Percentiles rank a stretch among this genome's conserved stretches.
Evolutionary conservation across 805 yeast genomes (phyloP).

Genomic region (Saturnispora hagleri): DNA sequence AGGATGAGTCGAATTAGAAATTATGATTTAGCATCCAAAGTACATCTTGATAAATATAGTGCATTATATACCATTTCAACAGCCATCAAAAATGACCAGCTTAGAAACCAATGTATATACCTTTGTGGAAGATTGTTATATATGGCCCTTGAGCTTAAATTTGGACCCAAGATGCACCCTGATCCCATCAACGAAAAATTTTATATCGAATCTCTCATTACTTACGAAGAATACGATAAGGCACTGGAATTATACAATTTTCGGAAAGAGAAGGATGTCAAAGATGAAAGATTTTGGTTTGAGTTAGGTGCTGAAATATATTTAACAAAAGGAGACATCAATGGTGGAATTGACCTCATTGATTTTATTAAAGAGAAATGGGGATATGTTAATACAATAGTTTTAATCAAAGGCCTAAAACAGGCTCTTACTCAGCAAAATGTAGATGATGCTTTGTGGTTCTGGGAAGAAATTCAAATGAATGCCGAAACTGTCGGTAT

Average conservation of each 20-base stretch:
- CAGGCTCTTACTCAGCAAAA: conserved; percentile 24
- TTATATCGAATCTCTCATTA: conserved; percentile 37
- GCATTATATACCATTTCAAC: conserved; percentile 35
- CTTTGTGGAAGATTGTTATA: conserved; percentile 38
- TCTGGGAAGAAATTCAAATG: conserved; percentile 25
- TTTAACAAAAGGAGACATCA: conserved; percentile 23
- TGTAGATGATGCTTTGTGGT: conserved; percentile 22
- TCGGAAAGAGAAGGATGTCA: conserved; percentile 28
- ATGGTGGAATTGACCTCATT: conserved; percentile 30
- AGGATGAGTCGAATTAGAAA: conserved; percentile 16
- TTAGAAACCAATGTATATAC: conserved; percentile 29
- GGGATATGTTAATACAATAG: conserved; percentile 29
- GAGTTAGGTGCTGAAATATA: conserved; percentile 39
- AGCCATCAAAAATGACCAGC: conserved; percentile 26
- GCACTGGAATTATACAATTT: conserved; percentile 33
- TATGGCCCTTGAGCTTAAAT: conserved; percentile 17
- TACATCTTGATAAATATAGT: conserved; percentile 29
- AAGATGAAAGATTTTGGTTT: conserved; percentile 41
- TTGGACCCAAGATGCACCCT: conserved; percentile 30
- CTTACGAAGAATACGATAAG: conserved; percentile 24
- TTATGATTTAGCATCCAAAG: conserved; percentile 11
- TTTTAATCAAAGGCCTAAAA: conserved; percentile 28
- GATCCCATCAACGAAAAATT: conserved; percentile 45
- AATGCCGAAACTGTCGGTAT: conserved; percentile 22
- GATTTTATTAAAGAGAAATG: conserved; percentile 21